Conservation (phyloP, 2,329 filamentous ascomycete species). For the Sporothrix mexicana region DNA sequence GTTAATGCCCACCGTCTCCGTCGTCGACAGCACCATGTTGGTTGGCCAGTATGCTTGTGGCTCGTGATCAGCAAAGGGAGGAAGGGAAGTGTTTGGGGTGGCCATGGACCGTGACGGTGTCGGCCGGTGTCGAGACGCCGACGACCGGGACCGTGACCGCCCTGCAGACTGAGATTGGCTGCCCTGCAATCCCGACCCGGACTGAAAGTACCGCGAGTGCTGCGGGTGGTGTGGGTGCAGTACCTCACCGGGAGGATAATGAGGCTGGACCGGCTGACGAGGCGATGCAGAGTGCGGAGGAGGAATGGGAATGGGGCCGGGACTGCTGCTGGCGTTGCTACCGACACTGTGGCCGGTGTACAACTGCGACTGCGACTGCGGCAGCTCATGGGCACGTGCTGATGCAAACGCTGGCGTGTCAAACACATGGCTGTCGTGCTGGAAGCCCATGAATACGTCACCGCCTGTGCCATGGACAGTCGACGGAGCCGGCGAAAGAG, state of each 20-base stretch:
- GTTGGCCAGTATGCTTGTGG: neutral
- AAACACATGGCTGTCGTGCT: neutral
- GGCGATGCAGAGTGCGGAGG: neutral
- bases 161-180: neutral
- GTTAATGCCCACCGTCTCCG: slow-evolving; percentile 7
- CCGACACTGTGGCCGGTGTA: neutral
- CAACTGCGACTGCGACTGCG: neutral
- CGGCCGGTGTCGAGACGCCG: too few species aligned
- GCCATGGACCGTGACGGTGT: neutral
- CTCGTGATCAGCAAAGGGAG: neutral
- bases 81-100: neutral
- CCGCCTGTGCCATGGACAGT: neutral
- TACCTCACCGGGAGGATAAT: too few species aligned
- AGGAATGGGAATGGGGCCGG: slow-evolving; percentile 4
- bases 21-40: slow-evolving; percentile 12
- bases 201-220: slow-evolving; percentile 10
- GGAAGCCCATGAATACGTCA: slow-evolving; percentile 15
- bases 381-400: neutral
- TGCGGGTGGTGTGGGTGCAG: slow-evolving; percentile 3
- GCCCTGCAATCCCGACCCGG: neutral
- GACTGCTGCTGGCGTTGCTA: neutral
- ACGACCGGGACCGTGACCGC: too few species aligned
- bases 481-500: neutral
- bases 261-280: neutral
- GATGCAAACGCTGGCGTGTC: slow-evolving; percentile 10